Percentiles rank a stretch among this genome's conserved stretches.
Conservation (phyloP, 192 early-diverging fungal genomes). For the Linderina pennispora region DNA sequence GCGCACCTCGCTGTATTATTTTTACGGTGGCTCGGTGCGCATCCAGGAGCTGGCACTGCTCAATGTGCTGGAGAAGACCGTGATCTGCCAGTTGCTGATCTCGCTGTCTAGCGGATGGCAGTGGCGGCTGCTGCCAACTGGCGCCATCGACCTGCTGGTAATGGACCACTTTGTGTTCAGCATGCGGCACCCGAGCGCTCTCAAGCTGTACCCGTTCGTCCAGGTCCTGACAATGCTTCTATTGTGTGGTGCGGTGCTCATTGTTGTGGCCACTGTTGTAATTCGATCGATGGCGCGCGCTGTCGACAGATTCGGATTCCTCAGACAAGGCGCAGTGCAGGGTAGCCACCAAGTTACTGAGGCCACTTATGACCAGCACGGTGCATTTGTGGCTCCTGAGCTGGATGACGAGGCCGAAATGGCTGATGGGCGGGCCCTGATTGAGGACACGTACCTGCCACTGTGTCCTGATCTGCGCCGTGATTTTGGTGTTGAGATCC, state of each 20-base stretch:
- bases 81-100: slow-evolving; percentile 23
- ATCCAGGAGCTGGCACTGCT: slow-evolving; percentile 41
- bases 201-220: slow-evolving; percentile 33
- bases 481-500: slow-evolving; percentile 39
- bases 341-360: slow-evolving; percentile 1
- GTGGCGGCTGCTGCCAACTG: slow-evolving; percentile 42
- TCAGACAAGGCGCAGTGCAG: neutral
- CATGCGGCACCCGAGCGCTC: slow-evolving; percentile 13
- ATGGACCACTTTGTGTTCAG: slow-evolving; percentile 37
- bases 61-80: slow-evolving; percentile 22
- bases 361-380: slow-evolving; percentile 26
- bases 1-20: slow-evolving; percentile 43
- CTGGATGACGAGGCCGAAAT: slow-evolving; percentile 8
- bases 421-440: slow-evolving; percentile 18
- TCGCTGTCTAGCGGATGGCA: slow-evolving; percentile 33
- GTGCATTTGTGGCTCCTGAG: slow-evolving; percentile 25
- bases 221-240: slow-evolving; percentile 37
- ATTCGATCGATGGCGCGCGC: slow-evolving; percentile 24
- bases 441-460: slow-evolving; percentile 11
- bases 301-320: slow-evolving; percentile 23
- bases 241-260: slow-evolving; percentile 14
- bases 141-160: slow-evolving; percentile 12
- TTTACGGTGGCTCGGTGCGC: slow-evolving; percentile 35
- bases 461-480: slow-evolving; percentile 28
- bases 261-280: slow-evolving; percentile 26